Evolutionary conservation across 345 rosid genomes (phyloP).

Genomic region (Eucalyptus urophylla): DNA sequence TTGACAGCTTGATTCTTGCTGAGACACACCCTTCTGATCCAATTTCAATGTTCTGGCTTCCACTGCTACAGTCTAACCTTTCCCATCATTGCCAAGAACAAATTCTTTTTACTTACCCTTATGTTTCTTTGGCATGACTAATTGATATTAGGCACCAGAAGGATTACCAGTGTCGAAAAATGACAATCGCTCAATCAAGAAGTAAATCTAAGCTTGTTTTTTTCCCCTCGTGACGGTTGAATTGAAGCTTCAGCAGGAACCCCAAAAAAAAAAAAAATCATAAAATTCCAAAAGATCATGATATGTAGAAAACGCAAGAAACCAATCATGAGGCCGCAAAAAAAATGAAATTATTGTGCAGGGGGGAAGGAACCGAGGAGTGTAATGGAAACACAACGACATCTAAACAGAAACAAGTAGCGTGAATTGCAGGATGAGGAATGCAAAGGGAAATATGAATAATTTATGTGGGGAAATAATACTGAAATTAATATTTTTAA

Average conservation of each 20-base stretch:
- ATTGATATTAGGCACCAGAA: neutral
- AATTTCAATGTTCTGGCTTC: neutral
- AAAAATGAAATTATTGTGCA: neutral
- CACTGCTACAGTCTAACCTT: neutral
- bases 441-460: neutral
- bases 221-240: neutral
- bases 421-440: neutral
- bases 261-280: neutral
- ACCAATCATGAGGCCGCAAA: neutral
- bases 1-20: neutral
- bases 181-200: neutral
- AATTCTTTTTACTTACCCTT: neutral
- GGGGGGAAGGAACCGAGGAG: neutral
- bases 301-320: neutral
- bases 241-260: neutral
- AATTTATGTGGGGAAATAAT: neutral
- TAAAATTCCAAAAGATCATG: neutral
- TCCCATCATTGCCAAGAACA: neutral
- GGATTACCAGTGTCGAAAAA: neutral
- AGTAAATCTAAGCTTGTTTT: neutral
- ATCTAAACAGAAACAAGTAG: neutral
- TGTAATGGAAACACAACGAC: neutral
- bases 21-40: neutral
- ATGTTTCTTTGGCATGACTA: neutral
- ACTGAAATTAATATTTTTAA: neutral